Evolutionary conservation across 192 early-diverging fungal genomes (phyloP).

Genomic region (Jimgerdemannia lactiflua): DNA sequence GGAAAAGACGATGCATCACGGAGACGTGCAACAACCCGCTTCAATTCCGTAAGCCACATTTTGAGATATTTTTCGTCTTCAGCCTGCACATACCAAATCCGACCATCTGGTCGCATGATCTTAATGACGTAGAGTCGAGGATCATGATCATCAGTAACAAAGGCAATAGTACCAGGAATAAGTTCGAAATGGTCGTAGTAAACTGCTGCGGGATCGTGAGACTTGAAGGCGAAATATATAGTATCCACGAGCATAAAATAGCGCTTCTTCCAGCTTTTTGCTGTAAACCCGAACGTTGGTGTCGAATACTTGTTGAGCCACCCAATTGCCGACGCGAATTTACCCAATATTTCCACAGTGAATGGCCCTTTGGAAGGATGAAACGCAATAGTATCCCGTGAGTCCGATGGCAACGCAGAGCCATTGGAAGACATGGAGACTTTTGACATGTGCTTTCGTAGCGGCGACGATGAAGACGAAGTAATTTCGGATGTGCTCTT

Average conservation of each 20-base stretch:
- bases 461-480: neutral
- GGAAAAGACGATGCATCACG: neutral
- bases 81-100: neutral
- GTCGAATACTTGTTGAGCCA: neutral
- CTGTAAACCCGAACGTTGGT: neutral
- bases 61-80: neutral
- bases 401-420: neutral
- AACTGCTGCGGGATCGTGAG: neutral
- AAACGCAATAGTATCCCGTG: neutral
- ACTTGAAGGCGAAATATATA: neutral
- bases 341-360: neutral
- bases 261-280: neutral
- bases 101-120: neutral
- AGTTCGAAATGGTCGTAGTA: neutral
- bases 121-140: neutral
- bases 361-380: neutral
- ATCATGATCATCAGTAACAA: neutral
- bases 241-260: neutral
- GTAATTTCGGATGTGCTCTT: neutral
- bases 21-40: neutral
- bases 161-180: neutral
- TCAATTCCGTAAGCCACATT: neutral
- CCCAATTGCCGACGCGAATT: neutral
- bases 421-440: neutral
- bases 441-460: neutral